Evolutionary conservation across 1,284 basidiomycete species (phyloP).

Genomic region (Pterulicium gracile): DNA sequence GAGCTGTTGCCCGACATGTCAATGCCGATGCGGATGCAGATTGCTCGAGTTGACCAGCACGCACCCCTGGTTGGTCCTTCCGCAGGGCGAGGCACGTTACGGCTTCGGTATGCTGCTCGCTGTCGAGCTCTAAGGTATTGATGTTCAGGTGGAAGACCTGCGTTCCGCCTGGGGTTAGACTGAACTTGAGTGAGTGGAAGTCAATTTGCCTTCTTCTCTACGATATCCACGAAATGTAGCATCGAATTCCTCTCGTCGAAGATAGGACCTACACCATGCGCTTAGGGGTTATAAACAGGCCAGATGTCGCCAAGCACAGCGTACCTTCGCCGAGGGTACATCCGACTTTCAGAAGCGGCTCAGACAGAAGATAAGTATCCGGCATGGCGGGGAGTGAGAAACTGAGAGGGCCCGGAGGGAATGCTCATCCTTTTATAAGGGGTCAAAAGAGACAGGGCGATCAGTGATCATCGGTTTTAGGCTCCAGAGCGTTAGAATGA

Average conservation of each 20-base stretch:
- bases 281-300: no score
- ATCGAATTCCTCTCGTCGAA: conserved; percentile 42
- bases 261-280: conserved; percentile 45
- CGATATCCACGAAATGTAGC: conserved; percentile 61
- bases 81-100: conserved; percentile 46
- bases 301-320: no score
- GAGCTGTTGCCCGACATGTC: conserved; percentile 24
- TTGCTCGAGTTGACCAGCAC: conserved; percentile 10
- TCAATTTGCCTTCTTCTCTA: conserved; percentile 33
- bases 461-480: background rate
- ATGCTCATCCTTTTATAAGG: background rate
- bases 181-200: conserved; percentile 3
- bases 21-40: conserved; percentile 1
- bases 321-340: conserved; percentile 58
- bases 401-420: no score
- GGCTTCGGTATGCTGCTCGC: conserved; percentile 38
- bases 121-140: conserved; percentile 23
- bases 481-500: no score
- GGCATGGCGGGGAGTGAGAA: background rate
- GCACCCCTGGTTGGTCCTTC: conserved; percentile 32
- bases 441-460: background rate
- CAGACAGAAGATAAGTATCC: background rate
- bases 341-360: conserved; percentile 41
- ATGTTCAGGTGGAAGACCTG: conserved; percentile 48
- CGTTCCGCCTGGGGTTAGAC: background rate